Base-by-base conservation (phyloP, 2,329 filamentous ascomycete genomes). In the Arthrinium phaeospermum region DNA sequence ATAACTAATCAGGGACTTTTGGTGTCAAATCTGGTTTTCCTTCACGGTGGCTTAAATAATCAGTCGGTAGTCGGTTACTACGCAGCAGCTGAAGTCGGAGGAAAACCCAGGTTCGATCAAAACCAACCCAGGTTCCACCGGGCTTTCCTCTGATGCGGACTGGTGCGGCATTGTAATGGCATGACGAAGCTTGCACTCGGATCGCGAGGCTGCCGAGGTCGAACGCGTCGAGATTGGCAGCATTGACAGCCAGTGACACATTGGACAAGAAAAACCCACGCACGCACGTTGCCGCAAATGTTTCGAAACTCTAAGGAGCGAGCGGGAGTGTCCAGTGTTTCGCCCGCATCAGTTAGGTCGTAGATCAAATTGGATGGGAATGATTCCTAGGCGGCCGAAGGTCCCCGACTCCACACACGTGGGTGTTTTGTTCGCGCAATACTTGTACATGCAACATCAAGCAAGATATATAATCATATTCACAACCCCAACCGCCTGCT, bases 241-340 rank as follows among this genome's bases (percentile, higher is more conserved):
- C 46, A 61, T 61, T 37, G 53, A 34, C 53, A 37, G 49, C 53
- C 53, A 61, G 34, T 61, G 53, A 22, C 27, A 57, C 27, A 19
- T 19, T 30, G 27, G 24, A 49, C 46, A 12, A 10, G 46, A n/a
- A 49, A 49, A 49, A 49, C 46, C 46, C 46, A 49, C 46, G 46
- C 46, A 49, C 53, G 53, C 57, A 64, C 57, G 22, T 64, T 41
- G 34, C 57, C 57, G 30, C 16, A 22, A 64, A 64, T 64, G 57
- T 64, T 64, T 64, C 57, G 57, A 64, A 64, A 64, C 57, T 41
- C 57, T 64, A 64, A 64, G 34, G 34, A 64, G 19, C 30, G 41
- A 64, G 57, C 57, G 57, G 57, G 57, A 61, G 30, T 61, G 30
- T 37, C 53, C 53, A 61, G 53, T 61, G 53, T 61, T 61, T 61